A percentile compares a stretch with the other conserved stretches of the same genome.
phyloP scores from a whole-genome alignment of 2,329 filamentous ascomycete species.

The Nannizziopsis barbatae region DNA sequence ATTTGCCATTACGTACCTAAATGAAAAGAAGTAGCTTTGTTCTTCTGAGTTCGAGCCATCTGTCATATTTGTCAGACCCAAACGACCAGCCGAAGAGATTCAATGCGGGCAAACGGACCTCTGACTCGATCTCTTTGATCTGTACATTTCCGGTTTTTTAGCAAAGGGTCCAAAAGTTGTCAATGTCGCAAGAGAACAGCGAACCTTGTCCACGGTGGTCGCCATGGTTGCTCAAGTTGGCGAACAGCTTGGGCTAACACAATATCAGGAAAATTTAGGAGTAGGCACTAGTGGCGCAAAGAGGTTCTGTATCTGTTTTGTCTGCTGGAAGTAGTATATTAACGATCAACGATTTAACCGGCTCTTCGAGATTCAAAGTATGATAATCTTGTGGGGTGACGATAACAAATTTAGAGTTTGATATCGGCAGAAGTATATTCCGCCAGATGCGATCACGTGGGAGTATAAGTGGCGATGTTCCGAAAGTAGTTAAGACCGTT shows the following conservation, averaged over 20 bases:
- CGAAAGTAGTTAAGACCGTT: too few species aligned
- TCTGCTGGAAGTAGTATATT: too few species aligned
- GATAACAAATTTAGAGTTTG: conserved; percentile 10
- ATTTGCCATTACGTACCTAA: conserved; percentile 45
- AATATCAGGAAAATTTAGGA: too few species aligned
- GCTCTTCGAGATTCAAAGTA: neutral
- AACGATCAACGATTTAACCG: neutral
- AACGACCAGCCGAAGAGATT: neutral
- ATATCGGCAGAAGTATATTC: conserved; percentile 3
- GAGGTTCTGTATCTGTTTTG: too few species aligned
- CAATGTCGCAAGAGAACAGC: conserved; percentile 18
- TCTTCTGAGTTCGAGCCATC: conserved; percentile 97
- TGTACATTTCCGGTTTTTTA: conserved; percentile 37
- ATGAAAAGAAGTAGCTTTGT: conserved; percentile 90
- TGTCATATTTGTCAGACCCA: conserved; percentile 30
- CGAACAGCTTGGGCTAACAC: neutral
- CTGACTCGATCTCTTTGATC: conserved; percentile 95
- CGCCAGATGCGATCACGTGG: neutral
- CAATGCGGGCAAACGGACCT: conserved; percentile 48
- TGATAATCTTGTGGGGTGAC: neutral
- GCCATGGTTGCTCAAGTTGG: conserved; percentile 49
- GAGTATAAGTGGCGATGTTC: neutral
- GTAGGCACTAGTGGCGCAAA: too few species aligned
- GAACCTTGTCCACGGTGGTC: conserved; percentile 92
- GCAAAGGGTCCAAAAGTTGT: neutral